Evolutionary conservation across 1,284 basidiomycete species (phyloP).

Genomic region (Moesziomyces parantarcticus): DNA sequence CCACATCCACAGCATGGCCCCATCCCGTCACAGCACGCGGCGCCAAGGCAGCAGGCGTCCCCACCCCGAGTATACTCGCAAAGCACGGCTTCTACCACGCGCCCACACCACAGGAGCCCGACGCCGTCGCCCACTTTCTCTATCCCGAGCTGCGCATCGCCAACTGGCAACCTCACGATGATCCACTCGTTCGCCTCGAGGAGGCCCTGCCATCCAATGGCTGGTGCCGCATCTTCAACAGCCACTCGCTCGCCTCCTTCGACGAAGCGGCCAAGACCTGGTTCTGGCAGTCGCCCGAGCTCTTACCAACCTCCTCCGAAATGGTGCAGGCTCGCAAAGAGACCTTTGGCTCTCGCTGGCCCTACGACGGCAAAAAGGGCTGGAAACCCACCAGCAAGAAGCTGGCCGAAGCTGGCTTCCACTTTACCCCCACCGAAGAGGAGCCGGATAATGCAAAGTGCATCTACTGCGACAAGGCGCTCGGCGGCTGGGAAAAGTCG

Average conservation of each 20-base stretch:
- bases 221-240: constrained; percentile 50
- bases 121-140: constrained; percentile 57
- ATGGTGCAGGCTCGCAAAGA: constrained; percentile 59
- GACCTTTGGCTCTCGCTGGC: constrained; percentile 64
- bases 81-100: constrained; percentile 60
- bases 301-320: constrained; percentile 56
- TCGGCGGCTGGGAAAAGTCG: constrained; percentile 66
- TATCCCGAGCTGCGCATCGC: constrained; percentile 52
- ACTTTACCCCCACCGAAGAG: constrained; percentile 58
- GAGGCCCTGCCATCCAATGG: constrained; percentile 37
- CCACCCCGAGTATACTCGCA: constrained; percentile 57
- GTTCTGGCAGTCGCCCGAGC: constrained; percentile 38
- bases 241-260: constrained; percentile 19
- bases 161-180: constrained; percentile 57
- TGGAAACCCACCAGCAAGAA: constrained; percentile 67
- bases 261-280: constrained; percentile 32
- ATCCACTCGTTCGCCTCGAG: constrained; percentile 48
- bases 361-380: constrained; percentile 64
- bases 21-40: constrained; percentile 34
- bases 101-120: constrained; percentile 44
- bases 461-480: constrained; percentile 60
- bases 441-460: constrained; percentile 65
- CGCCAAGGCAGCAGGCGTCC: constrained; percentile 40
- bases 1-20: constrained; percentile 37
- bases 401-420: constrained; percentile 66